A percentile compares a stretch with the other conserved stretches of the same genome.
These are phyloP conservation scores for Penicillium psychrosexuale DNA, from an alignment of 2,329 filamentous ascomycete species.

Conservation along the genomic window DNA sequence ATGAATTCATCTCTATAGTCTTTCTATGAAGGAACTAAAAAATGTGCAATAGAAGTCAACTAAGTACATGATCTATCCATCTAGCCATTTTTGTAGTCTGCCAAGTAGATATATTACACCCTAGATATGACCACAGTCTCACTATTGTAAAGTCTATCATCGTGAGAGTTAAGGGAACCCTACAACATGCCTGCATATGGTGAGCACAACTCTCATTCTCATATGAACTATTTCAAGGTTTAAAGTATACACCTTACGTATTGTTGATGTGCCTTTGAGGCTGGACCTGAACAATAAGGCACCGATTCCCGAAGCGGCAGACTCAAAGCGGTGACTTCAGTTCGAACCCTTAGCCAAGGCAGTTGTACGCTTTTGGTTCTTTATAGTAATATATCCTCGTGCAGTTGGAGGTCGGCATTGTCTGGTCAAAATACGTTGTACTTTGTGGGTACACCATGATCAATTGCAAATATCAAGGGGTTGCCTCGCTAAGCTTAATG, in stretches of 20 bases:
- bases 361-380: no score
- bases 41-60: conserved; percentile 17
- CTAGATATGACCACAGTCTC: no score
- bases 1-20: conserved; percentile 17
- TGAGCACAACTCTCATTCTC: no score
- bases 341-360: neutral
- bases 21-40: conserved; percentile 10
- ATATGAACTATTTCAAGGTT: no score
- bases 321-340: neutral
- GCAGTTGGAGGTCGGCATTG: neutral
- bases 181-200: no score
- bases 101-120: neutral
- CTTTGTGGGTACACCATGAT: neutral
- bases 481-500: conserved; percentile 2
- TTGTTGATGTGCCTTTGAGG: no score
- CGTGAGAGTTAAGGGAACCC: no score
- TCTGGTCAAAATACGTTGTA: neutral
- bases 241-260: no score
- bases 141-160: no score
- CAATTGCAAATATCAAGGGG: conserved; percentile 1
- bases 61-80: conserved; percentile 11
- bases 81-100: neutral
- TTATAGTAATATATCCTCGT: neutral
- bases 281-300: neutral
- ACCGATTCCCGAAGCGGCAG: neutral